Evolutionary conservation across 1,284 basidiomycete species (phyloP), one percentile per base, ranked within the genome.

Genomic region (Abortiporus biennis): DNA sequence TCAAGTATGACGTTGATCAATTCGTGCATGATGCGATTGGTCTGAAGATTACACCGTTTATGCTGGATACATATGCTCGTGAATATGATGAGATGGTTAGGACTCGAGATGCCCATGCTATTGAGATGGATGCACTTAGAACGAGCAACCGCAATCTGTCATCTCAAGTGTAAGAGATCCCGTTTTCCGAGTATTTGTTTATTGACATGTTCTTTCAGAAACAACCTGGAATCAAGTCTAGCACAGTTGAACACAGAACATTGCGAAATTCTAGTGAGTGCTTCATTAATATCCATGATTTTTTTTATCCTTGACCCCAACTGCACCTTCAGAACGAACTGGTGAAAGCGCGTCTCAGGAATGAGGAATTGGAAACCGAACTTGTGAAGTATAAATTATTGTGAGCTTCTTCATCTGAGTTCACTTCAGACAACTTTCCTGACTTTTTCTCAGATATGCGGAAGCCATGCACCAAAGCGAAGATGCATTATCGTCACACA

Each of bases 301-400:
- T n/a, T n/a, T n/a, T n/a, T n/a, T n/a, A n/a, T n/a, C n/a, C n/a
- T n/a, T n/a, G n/a, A n/a, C n/a, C n/a, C n/a, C n/a, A n/a, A n/a
- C n/a, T n/a, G n/a, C n/a, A n/a, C 32, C 46, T 62, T 12, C 64
- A 95, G 74, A 92, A 93, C 54, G 86, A 95, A 58, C 76, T 96
- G 3, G 93, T 97, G 3, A 88, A 84, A 67, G 73, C 81, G 46
- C 79, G 92, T 43, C 67, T 96, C 25, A 80, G 83, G 46, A 87
- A 88, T 54, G 93, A 97, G 59, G 92, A 95, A 57, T 71, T 92
- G 47, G 93, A 96, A 62, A 76, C 79, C 43, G 89, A 96, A 60
- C 76, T 96, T 8, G 92, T 96, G 25, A 79, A 85, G 32, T 96
- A 93, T 63, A 96, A 95, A 63, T 66, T 93, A 29, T 63, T 93